Conservation (phyloP, 176 grass and related monocot species). For the Carex littledalei region DNA sequence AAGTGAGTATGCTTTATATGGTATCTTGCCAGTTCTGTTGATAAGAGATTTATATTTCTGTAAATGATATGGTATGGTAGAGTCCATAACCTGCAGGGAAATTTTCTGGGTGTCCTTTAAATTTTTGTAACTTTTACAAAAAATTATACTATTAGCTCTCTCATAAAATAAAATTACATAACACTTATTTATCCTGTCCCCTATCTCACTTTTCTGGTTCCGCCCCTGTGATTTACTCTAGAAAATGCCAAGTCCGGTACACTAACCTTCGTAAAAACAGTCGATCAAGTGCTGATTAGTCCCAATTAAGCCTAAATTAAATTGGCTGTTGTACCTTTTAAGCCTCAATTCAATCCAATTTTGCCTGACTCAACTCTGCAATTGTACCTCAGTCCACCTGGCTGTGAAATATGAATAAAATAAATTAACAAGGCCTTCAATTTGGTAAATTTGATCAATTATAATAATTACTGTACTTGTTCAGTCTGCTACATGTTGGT, state of each 20-base stretch:
- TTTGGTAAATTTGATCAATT: no score
- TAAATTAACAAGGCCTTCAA: no score
- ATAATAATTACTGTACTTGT: no score
- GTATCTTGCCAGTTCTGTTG: conserved; percentile 1
- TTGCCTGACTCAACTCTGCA: neutral
- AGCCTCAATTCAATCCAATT: neutral
- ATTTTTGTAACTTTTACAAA: no score
- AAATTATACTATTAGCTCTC: no score
- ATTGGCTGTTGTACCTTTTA: neutral
- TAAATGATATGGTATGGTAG: neutral
- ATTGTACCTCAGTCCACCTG: neutral
- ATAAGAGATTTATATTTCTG: neutral
- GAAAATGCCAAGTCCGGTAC: neutral
- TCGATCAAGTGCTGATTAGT: neutral
- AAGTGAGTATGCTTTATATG: conserved; percentile 49
- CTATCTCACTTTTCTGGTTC: no score
- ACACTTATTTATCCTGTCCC: no score
- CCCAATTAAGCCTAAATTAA: neutral
- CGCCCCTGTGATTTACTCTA: neutral
- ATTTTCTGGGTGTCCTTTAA: no score
- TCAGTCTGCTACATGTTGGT: no score
- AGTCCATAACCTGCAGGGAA: neutral
- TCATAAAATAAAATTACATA: no score
- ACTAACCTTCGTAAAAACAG: neutral
- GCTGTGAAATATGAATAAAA: neutral